phyloP scores from a whole-genome alignment of 148 eudicot genomes.

The Vaccinium darrowii region DNA sequence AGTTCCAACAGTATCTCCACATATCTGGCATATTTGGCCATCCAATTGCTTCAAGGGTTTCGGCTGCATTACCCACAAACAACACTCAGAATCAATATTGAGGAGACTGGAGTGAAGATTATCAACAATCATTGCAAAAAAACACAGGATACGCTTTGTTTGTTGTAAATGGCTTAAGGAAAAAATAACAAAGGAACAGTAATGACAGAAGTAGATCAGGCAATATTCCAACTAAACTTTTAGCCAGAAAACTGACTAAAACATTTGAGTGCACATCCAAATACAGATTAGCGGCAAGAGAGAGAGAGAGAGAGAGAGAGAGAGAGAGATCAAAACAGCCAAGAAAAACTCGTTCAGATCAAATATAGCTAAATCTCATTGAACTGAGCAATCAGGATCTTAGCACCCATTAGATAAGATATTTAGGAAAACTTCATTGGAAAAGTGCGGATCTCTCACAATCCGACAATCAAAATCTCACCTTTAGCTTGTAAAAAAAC shows the following conservation, averaged over 20 bases:
- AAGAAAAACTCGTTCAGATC: neutral
- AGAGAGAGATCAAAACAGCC: neutral
- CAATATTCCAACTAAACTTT: neutral
- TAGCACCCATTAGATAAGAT: neutral
- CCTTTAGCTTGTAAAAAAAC: neutral
- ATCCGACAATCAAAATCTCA: constrained; percentile 6
- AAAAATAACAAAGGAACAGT: neutral
- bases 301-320: neutral
- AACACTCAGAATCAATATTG: neutral
- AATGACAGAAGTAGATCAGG: constrained; percentile 1
- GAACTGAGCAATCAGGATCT: constrained; percentile 2
- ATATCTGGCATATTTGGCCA: constrained; percentile 73
- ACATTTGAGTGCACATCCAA: neutral
- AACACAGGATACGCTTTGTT: neutral
- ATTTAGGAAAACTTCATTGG: neutral
- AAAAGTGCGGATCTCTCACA: neutral
- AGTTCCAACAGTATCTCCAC: constrained; percentile 65
- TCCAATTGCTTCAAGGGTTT: constrained; percentile 59
- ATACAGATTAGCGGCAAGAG: neutral
- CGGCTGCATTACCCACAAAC: constrained; percentile 39
- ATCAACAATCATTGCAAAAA: constrained; percentile 14
- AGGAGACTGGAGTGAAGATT: neutral
- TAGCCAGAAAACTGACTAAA: neutral
- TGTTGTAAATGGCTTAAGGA: neutral
- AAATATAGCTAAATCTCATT: neutral